Percentiles rank a stretch among this genome's conserved stretches.
Conservation (phyloP, 306 rosid genomes). For the Arachis stenosperma region DNA sequence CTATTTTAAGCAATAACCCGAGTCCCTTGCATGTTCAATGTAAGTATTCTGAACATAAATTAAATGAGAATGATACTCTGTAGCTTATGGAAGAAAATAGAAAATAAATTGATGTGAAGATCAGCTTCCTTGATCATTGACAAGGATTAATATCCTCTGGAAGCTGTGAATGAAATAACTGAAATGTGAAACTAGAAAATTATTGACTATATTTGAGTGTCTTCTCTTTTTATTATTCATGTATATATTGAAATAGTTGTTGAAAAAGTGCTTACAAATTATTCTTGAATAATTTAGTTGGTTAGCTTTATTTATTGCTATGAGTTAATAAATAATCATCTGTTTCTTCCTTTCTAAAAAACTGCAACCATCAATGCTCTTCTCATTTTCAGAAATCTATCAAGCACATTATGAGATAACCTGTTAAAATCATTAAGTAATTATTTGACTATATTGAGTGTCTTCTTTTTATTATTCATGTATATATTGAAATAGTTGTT, state of each 20-base stretch:
- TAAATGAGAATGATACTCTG: slow-evolving; percentile 6
- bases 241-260: not conserved
- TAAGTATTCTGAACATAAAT: slow-evolving; percentile 7
- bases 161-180: not conserved
- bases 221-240: not conserved
- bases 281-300: not conserved
- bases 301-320: slow-evolving; percentile 12
- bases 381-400: too few relatives aligned
- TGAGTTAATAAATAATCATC: not conserved
- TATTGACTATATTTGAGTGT: not conserved
- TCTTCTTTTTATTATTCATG: not conserved
- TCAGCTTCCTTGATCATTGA: not conserved
- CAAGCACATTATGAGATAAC: too few relatives aligned
- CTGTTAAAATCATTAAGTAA: too few relatives aligned
- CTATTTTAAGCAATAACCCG: not conserved
- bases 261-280: not conserved
- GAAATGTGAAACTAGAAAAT: not conserved
- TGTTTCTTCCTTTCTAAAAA: too few relatives aligned
- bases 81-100: not conserved
- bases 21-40: slow-evolving; percentile 1
- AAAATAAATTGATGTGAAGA: not conserved
- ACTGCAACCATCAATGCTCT: too few relatives aligned
- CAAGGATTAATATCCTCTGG: not conserved
- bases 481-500: not conserved
- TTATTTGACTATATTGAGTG: too few relatives aligned